Conservation (phyloP, 2,329 filamentous ascomycete species). For the Epicoccum nigrum region DNA sequence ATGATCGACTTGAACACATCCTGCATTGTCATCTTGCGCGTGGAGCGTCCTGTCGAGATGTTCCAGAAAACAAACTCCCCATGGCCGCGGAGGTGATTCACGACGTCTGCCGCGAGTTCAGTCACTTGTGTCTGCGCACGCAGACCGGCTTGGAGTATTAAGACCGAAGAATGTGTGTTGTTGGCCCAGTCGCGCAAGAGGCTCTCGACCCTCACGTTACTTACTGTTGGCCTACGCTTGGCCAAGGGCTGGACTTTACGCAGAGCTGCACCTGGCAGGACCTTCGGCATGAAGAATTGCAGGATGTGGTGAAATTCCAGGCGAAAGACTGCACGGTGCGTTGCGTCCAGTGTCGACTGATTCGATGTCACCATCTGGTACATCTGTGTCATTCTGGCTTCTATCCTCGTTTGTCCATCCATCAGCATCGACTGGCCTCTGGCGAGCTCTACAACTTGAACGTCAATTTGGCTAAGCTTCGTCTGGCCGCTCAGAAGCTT, state of each 20-base stretch:
- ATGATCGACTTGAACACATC: slow-evolving; percentile 5
- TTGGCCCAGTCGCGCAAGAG: neutral
- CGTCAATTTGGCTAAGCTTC: neutral
- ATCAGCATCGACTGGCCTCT: neutral
- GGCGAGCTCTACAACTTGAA: neutral
- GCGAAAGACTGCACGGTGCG: neutral
- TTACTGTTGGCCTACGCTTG: neutral
- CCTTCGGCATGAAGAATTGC: neutral
- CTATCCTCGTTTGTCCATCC: neutral
- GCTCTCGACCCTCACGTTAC: neutral
- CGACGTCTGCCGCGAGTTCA: slow-evolving; percentile 10
- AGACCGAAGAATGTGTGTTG: neutral
- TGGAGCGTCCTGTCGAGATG: neutral
- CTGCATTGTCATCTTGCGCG: neutral
- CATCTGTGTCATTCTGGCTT: neutral
- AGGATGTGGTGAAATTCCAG: neutral
- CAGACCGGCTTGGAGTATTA: slow-evolving; percentile 1
- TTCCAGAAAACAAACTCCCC: slow-evolving; percentile 12
- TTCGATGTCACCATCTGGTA: neutral
- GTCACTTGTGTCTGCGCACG: slow-evolving; percentile 9
- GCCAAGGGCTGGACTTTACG: neutral
- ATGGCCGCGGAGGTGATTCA: slow-evolving; percentile 2
- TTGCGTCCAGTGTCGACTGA: neutral
- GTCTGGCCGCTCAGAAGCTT: neutral
- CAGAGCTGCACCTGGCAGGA: neutral